Percentiles rank a stretch among this genome's conserved stretches.
phyloP scores from a whole-genome alignment of 371 early-diverging fungal genomes.

The Umbelopsis sp. region DNA sequence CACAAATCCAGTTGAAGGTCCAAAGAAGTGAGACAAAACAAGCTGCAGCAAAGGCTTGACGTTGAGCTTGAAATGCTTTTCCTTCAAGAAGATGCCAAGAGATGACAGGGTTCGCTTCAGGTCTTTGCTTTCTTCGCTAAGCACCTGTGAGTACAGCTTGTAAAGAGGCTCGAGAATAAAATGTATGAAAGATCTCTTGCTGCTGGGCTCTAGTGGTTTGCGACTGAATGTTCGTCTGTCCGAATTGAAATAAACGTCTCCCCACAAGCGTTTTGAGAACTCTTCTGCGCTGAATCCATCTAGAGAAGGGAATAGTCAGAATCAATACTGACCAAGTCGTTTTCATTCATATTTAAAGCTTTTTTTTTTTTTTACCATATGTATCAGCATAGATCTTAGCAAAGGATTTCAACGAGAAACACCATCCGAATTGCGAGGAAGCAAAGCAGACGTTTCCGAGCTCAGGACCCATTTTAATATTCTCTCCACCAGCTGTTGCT shows the following conservation, averaged over 20 bases:
- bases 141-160: constrained; percentile 86
- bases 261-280: constrained; percentile 96
- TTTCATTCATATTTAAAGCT: neutral
- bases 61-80: constrained; percentile 76
- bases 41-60: constrained; percentile 82
- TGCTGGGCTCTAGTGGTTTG: constrained; percentile 57
- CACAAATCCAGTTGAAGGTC: constrained; percentile 83
- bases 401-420: constrained; percentile 93
- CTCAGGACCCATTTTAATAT: constrained; percentile 88
- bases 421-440: constrained; percentile 92
- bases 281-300: constrained; percentile 74
- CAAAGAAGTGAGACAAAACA: constrained; percentile 91
- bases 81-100: constrained; percentile 84
- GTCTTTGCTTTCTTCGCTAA: constrained; percentile 73
- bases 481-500: constrained; percentile 52
- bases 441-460: constrained; percentile 97
- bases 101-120: constrained; percentile 73
- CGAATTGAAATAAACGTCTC: constrained; percentile 91
- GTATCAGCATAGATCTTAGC: constrained; percentile 87
- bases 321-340: neutral
- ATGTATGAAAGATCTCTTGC: constrained; percentile 91
- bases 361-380: constrained; percentile 44
- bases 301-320: constrained; percentile 19
- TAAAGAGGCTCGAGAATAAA: constrained; percentile 97
- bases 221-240: constrained; percentile 82